phyloP scores from a whole-genome alignment of 352 stramenopile genomes.

The Blastocystis sp. region DNA sequence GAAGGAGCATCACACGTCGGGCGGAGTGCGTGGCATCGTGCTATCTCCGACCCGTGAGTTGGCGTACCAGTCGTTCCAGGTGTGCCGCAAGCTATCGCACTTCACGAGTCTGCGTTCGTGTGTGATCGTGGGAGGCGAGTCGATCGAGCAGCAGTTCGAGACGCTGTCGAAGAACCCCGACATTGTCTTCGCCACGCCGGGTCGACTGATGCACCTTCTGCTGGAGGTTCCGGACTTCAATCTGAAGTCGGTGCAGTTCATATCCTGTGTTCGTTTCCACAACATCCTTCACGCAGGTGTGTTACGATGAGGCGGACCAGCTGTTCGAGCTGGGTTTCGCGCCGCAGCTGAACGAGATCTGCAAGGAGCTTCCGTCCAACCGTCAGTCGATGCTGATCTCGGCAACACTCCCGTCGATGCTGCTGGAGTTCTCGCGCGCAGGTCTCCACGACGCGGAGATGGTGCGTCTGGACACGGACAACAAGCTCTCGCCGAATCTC shows the following conservation, averaged over 20 bases:
- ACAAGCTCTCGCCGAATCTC: conserved; percentile 91
- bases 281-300: conserved; percentile 59
- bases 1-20: conserved; percentile 78
- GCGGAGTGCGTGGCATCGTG: conserved; percentile 70
- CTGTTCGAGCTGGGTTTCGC: conserved; percentile 99
- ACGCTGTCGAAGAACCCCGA: conserved; percentile 81
- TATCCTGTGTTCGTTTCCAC: conserved; percentile 57
- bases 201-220: conserved; percentile 80
- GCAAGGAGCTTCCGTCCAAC: conserved; percentile 57
- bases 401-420: conserved; percentile 86
- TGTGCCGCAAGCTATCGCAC: conserved; percentile 74
- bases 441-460: conserved; percentile 88
- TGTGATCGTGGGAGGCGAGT: conserved; percentile 87
- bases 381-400: conserved; percentile 82
- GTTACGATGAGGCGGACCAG: conserved; percentile 97
- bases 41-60: conserved; percentile 91
- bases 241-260: conserved; percentile 77
- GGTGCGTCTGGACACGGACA: conserved; percentile 91
- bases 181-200: conserved; percentile 82
- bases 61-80: conserved; percentile 84
- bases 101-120: conserved; percentile 79
- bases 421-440: conserved; percentile 93
- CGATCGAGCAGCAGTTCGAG: conserved; percentile 93
- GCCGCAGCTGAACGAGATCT: conserved; percentile 76
- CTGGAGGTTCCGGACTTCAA: conserved; percentile 76